Percentiles rank a stretch among this genome's conserved stretches.
These are phyloP conservation scores for Trifolium fragiferum DNA, from an alignment of 306 rosid species.

Conservation along the genomic window DNA sequence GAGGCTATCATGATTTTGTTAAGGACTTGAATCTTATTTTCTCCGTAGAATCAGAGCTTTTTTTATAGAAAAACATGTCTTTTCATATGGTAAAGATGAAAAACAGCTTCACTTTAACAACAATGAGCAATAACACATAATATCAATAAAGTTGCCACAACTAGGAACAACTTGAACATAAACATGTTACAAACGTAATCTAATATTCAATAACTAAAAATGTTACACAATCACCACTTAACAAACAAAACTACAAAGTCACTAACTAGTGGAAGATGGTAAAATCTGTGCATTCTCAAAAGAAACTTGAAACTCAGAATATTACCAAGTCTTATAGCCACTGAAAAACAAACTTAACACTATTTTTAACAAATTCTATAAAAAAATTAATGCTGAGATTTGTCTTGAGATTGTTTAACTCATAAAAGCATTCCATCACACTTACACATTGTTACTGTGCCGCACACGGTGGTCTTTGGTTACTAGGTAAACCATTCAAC, in stretches of 20 bases:
- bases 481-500: background rate
- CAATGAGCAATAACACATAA: background rate
- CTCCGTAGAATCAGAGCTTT: no score
- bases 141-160: background rate
- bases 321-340: background rate
- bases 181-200: background rate
- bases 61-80: no score
- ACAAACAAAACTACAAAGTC: no score
- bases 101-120: background rate
- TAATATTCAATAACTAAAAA: background rate
- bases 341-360: background rate
- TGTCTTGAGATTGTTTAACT: background rate
- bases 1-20: no score
- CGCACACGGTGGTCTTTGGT: conserved; percentile 36
- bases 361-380: background rate
- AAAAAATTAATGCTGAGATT: no score
- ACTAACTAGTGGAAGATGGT: background rate
- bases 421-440: conserved; percentile 1
- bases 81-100: no score
- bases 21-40: no score
- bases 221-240: background rate
- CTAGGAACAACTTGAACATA: background rate
- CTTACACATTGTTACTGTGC: conserved; percentile 27
- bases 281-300: background rate
- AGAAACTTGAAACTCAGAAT: no score